Evolutionary conservation across 2,329 filamentous ascomycete species (phyloP).

Genomic region (Colletotrichum falcatum): DNA sequence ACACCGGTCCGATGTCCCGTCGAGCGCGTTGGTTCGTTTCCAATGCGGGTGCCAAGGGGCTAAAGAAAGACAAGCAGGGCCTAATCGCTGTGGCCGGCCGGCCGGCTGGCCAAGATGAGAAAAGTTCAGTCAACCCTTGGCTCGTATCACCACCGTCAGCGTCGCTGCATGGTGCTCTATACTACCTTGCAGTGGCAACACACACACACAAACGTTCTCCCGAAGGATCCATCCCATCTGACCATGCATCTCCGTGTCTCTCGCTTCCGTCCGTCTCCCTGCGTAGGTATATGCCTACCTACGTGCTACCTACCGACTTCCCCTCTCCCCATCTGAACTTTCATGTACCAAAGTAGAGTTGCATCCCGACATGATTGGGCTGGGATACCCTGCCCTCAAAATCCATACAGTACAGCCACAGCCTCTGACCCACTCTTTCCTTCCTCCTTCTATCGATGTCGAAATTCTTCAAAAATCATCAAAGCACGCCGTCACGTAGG

Average conservation of each 20-base stretch:
- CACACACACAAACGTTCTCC: neutral
- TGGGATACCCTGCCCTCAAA: too few relatives aligned
- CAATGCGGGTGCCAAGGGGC: neutral
- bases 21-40: neutral
- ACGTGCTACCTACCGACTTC: neutral
- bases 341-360: conserved; percentile 2
- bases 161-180: neutral
- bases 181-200: neutral
- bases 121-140: neutral
- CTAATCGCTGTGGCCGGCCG: neutral
- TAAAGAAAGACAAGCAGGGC: neutral
- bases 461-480: too few relatives aligned
- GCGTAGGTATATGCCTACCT: too few relatives aligned
- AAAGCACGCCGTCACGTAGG: too few relatives aligned
- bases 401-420: too few relatives aligned
- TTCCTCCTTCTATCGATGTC: too few relatives aligned
- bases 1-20: conserved; percentile 2
- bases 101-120: neutral
- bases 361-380: conserved; percentile 3
- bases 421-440: too few relatives aligned
- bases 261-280: neutral
- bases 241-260: neutral
- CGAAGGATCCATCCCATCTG: neutral
- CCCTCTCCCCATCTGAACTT: neutral
- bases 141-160: conserved; percentile 1